Conservation (phyloP, 148 eudicot species). For the Diospyros kaki region DNA sequence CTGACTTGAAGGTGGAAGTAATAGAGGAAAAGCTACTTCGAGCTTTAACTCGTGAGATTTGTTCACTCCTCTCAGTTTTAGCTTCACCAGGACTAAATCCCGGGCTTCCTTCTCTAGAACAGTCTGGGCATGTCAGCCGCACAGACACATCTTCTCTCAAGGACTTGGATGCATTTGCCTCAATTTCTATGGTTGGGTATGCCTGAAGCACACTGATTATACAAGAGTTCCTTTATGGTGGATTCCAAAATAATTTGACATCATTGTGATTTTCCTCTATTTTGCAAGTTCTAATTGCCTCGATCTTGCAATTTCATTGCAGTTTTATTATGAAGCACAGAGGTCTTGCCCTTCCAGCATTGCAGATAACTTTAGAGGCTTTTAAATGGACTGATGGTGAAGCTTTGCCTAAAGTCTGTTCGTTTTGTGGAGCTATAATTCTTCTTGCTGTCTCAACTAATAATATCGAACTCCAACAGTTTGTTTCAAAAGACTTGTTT, state of each 20-base stretch:
- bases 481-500: constrained; percentile 81
- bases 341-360: constrained; percentile 65
- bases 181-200: constrained; percentile 75
- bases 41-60: constrained; percentile 83
- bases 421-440: constrained; percentile 67
- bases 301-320: constrained; percentile 24
- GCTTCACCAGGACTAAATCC: constrained; percentile 72
- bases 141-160: constrained; percentile 58
- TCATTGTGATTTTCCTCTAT: background rate
- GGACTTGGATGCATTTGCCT: constrained; percentile 59
- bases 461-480: constrained; percentile 68
- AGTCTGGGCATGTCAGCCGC: constrained; percentile 62
- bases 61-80: constrained; percentile 62
- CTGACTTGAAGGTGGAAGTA: constrained; percentile 88
- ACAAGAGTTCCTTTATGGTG: constrained; percentile 2
- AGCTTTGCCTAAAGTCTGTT: constrained; percentile 61
- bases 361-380: constrained; percentile 75
- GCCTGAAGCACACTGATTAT: constrained; percentile 21
- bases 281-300: background rate
- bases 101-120: constrained; percentile 74
- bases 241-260: background rate
- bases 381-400: constrained; percentile 90
- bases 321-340: constrained; percentile 69
- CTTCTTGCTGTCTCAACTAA: constrained; percentile 56
- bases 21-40: constrained; percentile 98